Conservation (phyloP, 352 stramenopile species). For the Elongisporangium anandrum region DNA sequence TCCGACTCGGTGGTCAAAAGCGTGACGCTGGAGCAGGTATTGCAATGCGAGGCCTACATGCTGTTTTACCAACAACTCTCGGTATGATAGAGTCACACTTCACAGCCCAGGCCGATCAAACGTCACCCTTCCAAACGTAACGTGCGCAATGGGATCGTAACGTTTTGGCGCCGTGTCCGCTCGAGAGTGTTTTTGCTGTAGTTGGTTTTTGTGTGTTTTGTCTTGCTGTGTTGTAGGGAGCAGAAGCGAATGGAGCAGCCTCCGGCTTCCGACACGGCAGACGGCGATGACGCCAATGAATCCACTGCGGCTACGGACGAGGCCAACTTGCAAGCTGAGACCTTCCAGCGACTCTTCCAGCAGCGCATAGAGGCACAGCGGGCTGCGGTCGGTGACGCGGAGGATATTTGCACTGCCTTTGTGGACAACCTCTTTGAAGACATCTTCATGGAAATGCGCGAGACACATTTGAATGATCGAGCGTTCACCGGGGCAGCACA, state of each 20-base stretch:
- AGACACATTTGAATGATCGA: not conserved
- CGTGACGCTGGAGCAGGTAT: constrained; percentile 56
- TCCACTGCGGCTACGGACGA: not conserved
- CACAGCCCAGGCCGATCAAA: not conserved
- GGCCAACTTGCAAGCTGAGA: not conserved
- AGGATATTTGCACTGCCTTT: not conserved
- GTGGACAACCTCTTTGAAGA: not conserved
- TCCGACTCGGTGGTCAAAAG: constrained; percentile 62
- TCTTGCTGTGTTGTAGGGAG: not conserved
- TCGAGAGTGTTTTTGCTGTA: not conserved
- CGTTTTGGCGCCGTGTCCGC: not conserved
- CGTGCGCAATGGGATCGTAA: not conserved
- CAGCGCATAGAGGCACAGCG: not conserved
- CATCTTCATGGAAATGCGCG: not conserved
- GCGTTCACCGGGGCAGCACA: not conserved
- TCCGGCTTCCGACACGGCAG: not conserved
- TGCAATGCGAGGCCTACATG: constrained; percentile 78
- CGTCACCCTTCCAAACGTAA: not conserved
- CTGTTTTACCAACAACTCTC: constrained; percentile 57
- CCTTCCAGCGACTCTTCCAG: not conserved
- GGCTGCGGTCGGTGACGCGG: not conserved
- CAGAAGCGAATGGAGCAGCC: not conserved
- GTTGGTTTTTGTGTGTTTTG: not conserved
- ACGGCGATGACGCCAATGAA: not conserved
- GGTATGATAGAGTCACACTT: not conserved